A percentile compares a stretch with the other conserved stretches of the same genome.
phyloP scores from a whole-genome alignment of 768 basidiomycete genomes.

The Suillus hirtellus region DNA sequence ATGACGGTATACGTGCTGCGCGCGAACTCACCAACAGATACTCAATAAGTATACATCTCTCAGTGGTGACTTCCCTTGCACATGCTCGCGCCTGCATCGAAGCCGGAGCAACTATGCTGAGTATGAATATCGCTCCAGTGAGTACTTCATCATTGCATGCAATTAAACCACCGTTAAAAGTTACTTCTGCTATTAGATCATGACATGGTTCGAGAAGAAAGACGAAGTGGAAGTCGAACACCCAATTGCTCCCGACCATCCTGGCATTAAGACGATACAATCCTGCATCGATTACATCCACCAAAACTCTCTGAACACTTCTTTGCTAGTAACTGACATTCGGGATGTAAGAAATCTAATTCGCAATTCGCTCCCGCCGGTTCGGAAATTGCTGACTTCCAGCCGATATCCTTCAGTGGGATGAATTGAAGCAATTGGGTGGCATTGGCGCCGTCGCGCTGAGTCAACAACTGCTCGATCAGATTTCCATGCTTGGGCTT shows the following conservation, averaged over 20 bases:
- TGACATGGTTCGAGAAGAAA: constrained; percentile 43
- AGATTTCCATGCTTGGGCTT: constrained; percentile 31
- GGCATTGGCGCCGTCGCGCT: constrained; percentile 47
- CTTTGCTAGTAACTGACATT: constrained; percentile 43
- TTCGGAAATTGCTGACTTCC: constrained; percentile 9
- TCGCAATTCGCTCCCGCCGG: neutral
- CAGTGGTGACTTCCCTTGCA: constrained; percentile 50
- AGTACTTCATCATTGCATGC: constrained; percentile 22
- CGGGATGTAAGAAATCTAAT: constrained; percentile 36
- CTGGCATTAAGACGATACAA: constrained; percentile 49
- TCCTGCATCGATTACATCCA: constrained; percentile 46
- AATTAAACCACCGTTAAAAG: constrained; percentile 9
- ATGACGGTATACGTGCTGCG: constrained; percentile 52
- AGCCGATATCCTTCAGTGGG: constrained; percentile 31
- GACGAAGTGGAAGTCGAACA: constrained; percentile 20
- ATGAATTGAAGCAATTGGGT: constrained; percentile 42
- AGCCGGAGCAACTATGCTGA: constrained; percentile 48
- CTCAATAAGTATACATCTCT: constrained; percentile 51
- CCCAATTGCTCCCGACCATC: constrained; percentile 29
- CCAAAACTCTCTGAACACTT: constrained; percentile 39
- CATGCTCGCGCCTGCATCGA: constrained; percentile 60
- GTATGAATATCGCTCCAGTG: constrained; percentile 51
- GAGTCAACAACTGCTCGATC: constrained; percentile 40
- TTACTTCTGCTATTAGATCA: constrained; percentile 31
- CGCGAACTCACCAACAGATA: constrained; percentile 37